Evolutionary conservation across 805 yeast species (phyloP), one percentile per base, ranked within the genome.

Genomic region (Tetrapisispora iriomotensis): DNA sequence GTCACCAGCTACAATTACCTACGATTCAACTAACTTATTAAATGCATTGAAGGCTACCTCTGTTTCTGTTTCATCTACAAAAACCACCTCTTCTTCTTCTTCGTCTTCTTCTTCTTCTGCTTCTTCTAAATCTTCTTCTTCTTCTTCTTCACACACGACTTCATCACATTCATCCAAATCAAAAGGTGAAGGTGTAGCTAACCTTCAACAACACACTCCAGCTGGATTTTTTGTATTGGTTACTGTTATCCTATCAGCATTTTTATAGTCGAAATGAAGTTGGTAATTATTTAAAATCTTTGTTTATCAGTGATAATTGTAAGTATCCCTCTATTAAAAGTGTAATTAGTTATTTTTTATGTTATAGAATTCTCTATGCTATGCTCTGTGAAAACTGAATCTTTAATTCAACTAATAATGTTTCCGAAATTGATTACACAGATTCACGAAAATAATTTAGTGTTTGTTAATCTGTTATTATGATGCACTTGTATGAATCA

Each of bases 181-280:
- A 10, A 49, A 48, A 30, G 58, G 58, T 37, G 48, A 46, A 23
- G 65, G 52, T 34, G 60, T 39, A 15, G 60, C 48, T 14, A 45
- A 37, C 21, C 13, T 26, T 17, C 38, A 34, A 15, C 34, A 43
- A 22, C 27, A 36, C 3, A 28, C 37, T 15, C 27, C 29, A 28
- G 43, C 50, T 17, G 57, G 61, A 22, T 42, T 57, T 1, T 29
- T 64, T 13, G 54, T 56, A 3, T 42, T 63, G 4, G 6, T 37
- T 4, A 21, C 26, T 37, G 35, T 25, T 49, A 27, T 71, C 59
- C 40, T 72, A 49, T 34, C 70, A 50, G 57, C 70, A 60, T 39
- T 67, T 38, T 26, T 75, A 17, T 33, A 23, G 20, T 8, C 17
- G 32, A 4, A 18, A 8, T 23, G 25, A 23, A 23, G 25, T 10